These are phyloP conservation scores for Leishmania lainsoni DNA, from an alignment of 208 protist species.

Conservation along the genomic window DNA sequence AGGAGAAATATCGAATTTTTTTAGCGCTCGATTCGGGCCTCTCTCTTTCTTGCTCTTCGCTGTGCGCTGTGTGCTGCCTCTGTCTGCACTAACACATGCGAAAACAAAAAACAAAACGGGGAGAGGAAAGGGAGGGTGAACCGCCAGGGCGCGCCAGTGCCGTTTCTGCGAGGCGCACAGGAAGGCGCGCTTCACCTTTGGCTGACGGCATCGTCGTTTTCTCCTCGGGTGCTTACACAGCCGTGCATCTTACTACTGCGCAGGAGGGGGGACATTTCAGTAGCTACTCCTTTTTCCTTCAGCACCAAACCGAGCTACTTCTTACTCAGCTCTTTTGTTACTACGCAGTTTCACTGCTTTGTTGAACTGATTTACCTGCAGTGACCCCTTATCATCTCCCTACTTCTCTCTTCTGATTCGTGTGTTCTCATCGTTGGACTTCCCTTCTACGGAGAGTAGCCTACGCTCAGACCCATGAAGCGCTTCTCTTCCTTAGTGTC, in stretches of 20 bases:
- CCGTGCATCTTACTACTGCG: neutral
- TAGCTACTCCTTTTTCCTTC: neutral
- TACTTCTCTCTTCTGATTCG: neutral
- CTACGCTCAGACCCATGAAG: constrained; percentile 16
- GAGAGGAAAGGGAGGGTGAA: neutral
- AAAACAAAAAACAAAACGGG: neutral
- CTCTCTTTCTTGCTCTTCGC: too few species aligned
- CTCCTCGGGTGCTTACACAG: neutral
- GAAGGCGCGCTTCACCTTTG: neutral
- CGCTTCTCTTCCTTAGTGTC: constrained; percentile 11
- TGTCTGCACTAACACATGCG: neutral
- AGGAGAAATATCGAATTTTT: neutral
- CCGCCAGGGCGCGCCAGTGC: neutral
- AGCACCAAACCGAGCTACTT: neutral
- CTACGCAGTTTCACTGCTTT: neutral
- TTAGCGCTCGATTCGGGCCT: too few species aligned
- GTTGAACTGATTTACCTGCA: neutral
- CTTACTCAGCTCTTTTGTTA: neutral
- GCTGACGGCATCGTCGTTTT: neutral
- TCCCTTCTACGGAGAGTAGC: neutral
- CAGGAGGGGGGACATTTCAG: neutral
- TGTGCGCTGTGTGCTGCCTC: neutral
- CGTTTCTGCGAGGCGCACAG: neutral
- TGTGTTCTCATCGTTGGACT: neutral
- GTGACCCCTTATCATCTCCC: neutral